Conservation (phyloP, 106 monocot genomes). For the Iris macrosiphon region DNA sequence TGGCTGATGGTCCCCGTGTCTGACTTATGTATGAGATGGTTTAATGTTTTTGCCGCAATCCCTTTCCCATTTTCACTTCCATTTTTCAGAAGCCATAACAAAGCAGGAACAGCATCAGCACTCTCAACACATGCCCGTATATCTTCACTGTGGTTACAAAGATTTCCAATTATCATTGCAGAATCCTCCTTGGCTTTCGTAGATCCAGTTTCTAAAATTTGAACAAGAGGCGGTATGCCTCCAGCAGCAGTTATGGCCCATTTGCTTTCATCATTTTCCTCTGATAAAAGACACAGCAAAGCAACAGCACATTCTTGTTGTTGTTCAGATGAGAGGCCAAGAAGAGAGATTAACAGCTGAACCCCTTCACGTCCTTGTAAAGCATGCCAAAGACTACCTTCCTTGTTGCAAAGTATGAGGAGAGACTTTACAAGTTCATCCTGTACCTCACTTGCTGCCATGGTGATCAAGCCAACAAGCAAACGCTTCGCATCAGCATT, state of each 20-base stretch:
- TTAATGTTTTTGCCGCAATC: slow-evolving; percentile 89
- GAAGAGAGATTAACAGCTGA: slow-evolving; percentile 91
- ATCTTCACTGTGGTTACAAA: slow-evolving; percentile 99
- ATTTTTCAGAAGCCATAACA: slow-evolving; percentile 96
- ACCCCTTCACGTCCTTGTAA: slow-evolving; percentile 92
- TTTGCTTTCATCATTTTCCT: slow-evolving; percentile 97
- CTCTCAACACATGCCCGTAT: slow-evolving; percentile 96
- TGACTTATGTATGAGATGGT: slow-evolving; percentile 93
- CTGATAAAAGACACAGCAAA: slow-evolving; percentile 76
- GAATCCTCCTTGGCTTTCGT: slow-evolving; percentile 97
- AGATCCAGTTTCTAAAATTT: slow-evolving; percentile 93
- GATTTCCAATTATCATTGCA: slow-evolving; percentile 93
- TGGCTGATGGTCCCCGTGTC: slow-evolving; percentile 97
- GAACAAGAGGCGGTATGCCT: slow-evolving; percentile 98
- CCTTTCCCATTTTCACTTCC: slow-evolving; percentile 93
- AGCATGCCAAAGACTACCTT: slow-evolving; percentile 74
- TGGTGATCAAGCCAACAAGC: slow-evolving; percentile 91
- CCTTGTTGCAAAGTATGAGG: slow-evolving; percentile 68
- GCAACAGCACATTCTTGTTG: slow-evolving; percentile 97
- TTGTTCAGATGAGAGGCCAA: slow-evolving; percentile 98
- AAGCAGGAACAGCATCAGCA: slow-evolving; percentile 97
- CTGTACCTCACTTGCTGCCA: slow-evolving; percentile 84
- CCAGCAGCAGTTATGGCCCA: slow-evolving; percentile 99
- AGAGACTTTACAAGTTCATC: slow-evolving; percentile 84
- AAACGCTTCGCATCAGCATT: slow-evolving; percentile 87